These are phyloP conservation scores for Starmerella asiatica DNA, from an alignment of 805 yeast species.

Conservation along the genomic window DNA sequence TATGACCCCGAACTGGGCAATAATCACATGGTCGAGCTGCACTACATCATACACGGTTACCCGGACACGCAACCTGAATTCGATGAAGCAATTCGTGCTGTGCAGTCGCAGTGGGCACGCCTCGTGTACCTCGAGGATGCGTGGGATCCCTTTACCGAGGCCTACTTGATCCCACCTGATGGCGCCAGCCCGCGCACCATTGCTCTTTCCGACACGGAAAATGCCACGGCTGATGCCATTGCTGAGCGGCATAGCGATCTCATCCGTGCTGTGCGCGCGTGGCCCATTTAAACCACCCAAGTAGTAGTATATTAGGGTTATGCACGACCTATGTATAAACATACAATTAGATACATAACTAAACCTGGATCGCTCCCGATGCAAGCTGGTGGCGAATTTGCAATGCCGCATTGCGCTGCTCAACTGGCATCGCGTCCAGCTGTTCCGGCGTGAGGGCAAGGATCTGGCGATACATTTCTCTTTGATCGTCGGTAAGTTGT, in stretches of 20 bases:
- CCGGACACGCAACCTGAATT: conserved; percentile 11
- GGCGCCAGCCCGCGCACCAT: background rate
- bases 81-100: conserved; percentile 13
- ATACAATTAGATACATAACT: background rate
- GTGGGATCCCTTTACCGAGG: conserved; percentile 20
- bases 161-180: conserved; percentile 1
- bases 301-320: no score
- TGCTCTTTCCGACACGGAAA: background rate
- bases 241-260: background rate
- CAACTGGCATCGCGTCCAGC: conserved; percentile 36
- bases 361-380: conserved; percentile 17
- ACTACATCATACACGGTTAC: conserved; percentile 24
- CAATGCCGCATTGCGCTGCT: conserved; percentile 34
- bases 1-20: conserved; percentile 21
- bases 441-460: conserved; percentile 41
- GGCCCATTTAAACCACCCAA: background rate
- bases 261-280: background rate
- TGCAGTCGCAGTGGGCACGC: conserved; percentile 22
- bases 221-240: background rate
- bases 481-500: conserved; percentile 24
- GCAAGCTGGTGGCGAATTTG: conserved; percentile 20
- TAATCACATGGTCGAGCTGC: conserved; percentile 28
- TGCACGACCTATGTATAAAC: background rate
- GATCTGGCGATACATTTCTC: conserved; percentile 40
- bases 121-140: conserved; percentile 23